Conservation (phyloP, 1,284 basidiomycete genomes). For the Phenoliferia sp. region DNA sequence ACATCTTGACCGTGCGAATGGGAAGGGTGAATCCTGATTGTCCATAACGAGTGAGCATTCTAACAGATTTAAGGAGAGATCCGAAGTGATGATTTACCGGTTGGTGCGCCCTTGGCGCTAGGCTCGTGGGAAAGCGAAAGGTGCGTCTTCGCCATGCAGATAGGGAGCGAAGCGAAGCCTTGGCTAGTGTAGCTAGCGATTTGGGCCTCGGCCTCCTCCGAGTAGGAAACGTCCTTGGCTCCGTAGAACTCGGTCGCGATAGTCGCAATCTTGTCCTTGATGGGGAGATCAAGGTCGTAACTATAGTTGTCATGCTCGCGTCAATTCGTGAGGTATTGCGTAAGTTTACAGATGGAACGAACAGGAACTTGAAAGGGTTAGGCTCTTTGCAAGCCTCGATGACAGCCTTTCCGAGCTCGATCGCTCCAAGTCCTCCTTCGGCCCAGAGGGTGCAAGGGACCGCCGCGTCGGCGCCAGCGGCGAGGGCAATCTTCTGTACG, state of each 20-base stretch:
- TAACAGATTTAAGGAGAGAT: neutral
- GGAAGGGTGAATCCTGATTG: slow-evolving; percentile 78
- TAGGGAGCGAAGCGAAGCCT: slow-evolving; percentile 73
- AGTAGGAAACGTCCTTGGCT: slow-evolving; percentile 67
- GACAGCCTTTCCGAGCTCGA: slow-evolving; percentile 80
- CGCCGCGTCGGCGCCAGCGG: slow-evolving; percentile 88
- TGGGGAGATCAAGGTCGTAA: slow-evolving; percentile 75
- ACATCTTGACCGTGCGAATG: slow-evolving; percentile 80
- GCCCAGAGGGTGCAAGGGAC: slow-evolving; percentile 97
- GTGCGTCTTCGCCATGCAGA: slow-evolving; percentile 81
- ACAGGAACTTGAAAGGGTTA: slow-evolving; percentile 77
- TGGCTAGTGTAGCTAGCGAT: slow-evolving; percentile 88
- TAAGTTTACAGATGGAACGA: neutral
- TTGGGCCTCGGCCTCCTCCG: slow-evolving; percentile 72
- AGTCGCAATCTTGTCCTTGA: slow-evolving; percentile 79
- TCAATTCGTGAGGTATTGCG: neutral
- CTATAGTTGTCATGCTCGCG: neutral
- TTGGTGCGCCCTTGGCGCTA: slow-evolving; percentile 82
- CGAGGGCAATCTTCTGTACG: slow-evolving; percentile 71
- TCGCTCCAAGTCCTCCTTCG: slow-evolving; percentile 80
- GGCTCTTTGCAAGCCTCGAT: slow-evolving; percentile 67
- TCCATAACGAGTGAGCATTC: slow-evolving; percentile 8
- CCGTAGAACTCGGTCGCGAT: slow-evolving; percentile 88
- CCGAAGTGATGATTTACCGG: slow-evolving; percentile 44
- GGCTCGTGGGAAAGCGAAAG: slow-evolving; percentile 94